Evolutionary conservation across 106 monocot species (phyloP), one percentile per base, ranked within the genome.

Genomic region (Dioscorea zingiberensis): DNA sequence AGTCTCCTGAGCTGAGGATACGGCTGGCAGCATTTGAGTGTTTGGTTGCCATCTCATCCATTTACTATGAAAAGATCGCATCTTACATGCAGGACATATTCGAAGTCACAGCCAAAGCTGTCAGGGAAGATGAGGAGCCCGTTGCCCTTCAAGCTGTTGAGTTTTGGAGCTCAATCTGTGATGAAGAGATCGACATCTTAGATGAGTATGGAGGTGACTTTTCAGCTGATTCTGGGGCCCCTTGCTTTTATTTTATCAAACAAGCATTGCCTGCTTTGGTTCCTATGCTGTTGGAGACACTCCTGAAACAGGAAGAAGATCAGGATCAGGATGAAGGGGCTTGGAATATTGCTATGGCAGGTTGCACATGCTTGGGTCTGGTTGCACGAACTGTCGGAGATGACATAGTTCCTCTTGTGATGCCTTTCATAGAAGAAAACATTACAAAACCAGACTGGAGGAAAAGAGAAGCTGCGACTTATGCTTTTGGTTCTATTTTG

Each of bases 1-100:
- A 81, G 14, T 97, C 88, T 2, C 66, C 76, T 10, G 91, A 91
- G 17, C 65, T 88, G 66, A 91, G 85, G 76, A 83, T 97, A 64
- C 79, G 91, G 28, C 83, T 81, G 61, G 88, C 95, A 22, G 95
- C 89, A 54, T 94, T 87, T 73, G 94, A 94, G 67, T 94, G 94
- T 28, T 76, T 94, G 69, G 94, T 94, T 3, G 71, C 94, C 13
- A 87, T 97, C 38, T 87, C 88, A 10, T 88, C 91, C 22, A 88
- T 81, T 45, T 97, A 97, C 55, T 97, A 97, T 67, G 88, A 91
- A 25, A 85, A 91, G 73, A 81, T 94, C 21, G 71, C 77, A 26
- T 71, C 84, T 0, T 94, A 94, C 70, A 94, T 94, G 74, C 86
- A 86, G 64, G 89, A 89, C 58, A 86, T 94, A 65, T 94, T 94